These are phyloP conservation scores for Pythium aristosporum DNA, from an alignment of 352 stramenopile genomes.

Conservation along the genomic window DNA sequence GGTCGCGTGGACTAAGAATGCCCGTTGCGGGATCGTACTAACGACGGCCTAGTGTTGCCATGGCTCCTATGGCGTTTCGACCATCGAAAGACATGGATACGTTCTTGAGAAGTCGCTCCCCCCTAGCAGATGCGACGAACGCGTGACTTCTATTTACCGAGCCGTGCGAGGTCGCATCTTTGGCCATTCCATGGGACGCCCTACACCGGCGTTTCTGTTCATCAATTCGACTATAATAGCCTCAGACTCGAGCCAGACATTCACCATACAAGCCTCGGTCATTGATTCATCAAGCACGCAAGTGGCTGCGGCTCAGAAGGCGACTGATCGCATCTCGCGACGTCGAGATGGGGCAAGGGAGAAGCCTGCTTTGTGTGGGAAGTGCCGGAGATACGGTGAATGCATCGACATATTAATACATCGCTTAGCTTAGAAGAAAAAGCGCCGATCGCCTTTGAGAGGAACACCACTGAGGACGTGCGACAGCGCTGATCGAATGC, in stretches of 20 bases:
- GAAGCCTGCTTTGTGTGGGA: background rate
- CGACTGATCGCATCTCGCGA: background rate
- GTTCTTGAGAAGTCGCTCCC: background rate
- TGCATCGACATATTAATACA: background rate
- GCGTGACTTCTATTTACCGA: conserved; percentile 3
- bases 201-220: background rate
- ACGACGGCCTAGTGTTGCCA: too few relatives aligned
- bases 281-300: background rate
- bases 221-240: too few relatives aligned
- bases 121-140: background rate
- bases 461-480: background rate
- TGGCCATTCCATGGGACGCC: conserved; percentile 16
- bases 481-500: background rate
- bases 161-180: conserved; percentile 5
- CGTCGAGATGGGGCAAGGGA: background rate
- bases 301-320: background rate
- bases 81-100: background rate
- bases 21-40: too few relatives aligned
- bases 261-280: background rate
- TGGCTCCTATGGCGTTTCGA: background rate
- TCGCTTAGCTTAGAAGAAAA: background rate
- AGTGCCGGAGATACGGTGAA: background rate
- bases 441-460: background rate
- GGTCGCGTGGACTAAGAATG: conserved; percentile 1
- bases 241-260: background rate